Conservation (phyloP, 140 eudicot genomes). For the Ambrosia hybrid region DNA sequence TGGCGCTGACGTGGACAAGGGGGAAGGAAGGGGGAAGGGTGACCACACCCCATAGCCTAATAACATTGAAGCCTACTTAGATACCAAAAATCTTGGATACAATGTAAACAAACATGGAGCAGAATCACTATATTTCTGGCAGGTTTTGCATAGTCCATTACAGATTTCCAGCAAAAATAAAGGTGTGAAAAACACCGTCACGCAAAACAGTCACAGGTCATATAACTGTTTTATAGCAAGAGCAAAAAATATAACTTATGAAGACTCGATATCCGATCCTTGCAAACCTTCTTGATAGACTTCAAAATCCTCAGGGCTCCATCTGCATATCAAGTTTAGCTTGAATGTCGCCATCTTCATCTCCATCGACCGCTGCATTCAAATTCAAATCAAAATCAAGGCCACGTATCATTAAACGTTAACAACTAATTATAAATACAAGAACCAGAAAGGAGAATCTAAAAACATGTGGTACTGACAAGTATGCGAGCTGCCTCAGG, state of each 20-base stretch:
- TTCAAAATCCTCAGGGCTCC: constrained; percentile 82
- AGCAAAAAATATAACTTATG: constrained; percentile 29
- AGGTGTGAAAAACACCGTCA: constrained; percentile 1
- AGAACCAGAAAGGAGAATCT: neutral
- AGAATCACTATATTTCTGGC: neutral
- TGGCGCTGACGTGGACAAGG: no score
- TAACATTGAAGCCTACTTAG: no score
- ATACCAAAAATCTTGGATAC: neutral
- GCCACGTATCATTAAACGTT: neutral
- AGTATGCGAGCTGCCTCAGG: constrained; percentile 83
- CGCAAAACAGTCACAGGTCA: neutral
- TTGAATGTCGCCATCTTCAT: constrained; percentile 77
- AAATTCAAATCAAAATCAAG: neutral
- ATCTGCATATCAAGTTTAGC: constrained; percentile 74
- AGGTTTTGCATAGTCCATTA: constrained; percentile 1
- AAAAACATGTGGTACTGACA: constrained; percentile 38
- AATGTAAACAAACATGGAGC: neutral
- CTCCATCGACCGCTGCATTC: constrained; percentile 69
- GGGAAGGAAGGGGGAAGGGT: no score
- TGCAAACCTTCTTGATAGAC: constrained; percentile 63
- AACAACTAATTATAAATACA: neutral
- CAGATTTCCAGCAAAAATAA: neutral
- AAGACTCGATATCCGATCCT: constrained; percentile 74
- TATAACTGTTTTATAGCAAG: neutral
- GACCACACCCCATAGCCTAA: no score